A percentile compares a stretch with the other conserved stretches of the same genome.
phyloP scores from a whole-genome alignment of 345 rosid genomes.

The Rhodomyrtus tomentosa region DNA sequence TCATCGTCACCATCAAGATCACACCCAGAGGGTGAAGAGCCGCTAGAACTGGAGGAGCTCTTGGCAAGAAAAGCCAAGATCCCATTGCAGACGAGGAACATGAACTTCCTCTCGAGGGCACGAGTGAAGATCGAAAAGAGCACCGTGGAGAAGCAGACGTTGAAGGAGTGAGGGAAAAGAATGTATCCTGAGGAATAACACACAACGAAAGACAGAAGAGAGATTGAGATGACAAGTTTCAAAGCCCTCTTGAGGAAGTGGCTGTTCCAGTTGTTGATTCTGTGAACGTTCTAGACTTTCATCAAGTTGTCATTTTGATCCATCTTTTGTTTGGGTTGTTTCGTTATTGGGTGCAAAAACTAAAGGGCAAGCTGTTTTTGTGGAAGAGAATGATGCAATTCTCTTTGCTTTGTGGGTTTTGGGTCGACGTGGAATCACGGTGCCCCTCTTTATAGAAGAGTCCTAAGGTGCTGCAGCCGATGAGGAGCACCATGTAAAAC shows the following conservation, averaged over 20 bases:
- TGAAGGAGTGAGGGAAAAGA: conserved; percentile 16
- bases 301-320: not conserved
- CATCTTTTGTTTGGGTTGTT: not conserved
- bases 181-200: conserved; percentile 18
- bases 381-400: not conserved
- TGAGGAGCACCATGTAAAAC: not conserved
- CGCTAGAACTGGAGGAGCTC: not conserved
- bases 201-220: conserved; percentile 17
- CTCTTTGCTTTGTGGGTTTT: not conserved
- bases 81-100: conserved; percentile 45
- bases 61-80: conserved; percentile 42
- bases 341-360: not conserved
- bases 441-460: not conserved
- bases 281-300: not conserved
- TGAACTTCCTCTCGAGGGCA: conserved; percentile 34
- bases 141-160: conserved; percentile 19
- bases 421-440: not conserved
- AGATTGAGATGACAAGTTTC: conserved; percentile 11
- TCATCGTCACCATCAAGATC: not conserved
- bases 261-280: not conserved
- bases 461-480: not conserved
- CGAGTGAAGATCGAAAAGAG: conserved; percentile 23
- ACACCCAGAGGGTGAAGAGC: not conserved
- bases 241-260: conserved; percentile 8
- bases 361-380: not conserved